Evolutionary conservation across 805 yeast species (phyloP).

Genomic region (Yarrowia sp.): DNA sequence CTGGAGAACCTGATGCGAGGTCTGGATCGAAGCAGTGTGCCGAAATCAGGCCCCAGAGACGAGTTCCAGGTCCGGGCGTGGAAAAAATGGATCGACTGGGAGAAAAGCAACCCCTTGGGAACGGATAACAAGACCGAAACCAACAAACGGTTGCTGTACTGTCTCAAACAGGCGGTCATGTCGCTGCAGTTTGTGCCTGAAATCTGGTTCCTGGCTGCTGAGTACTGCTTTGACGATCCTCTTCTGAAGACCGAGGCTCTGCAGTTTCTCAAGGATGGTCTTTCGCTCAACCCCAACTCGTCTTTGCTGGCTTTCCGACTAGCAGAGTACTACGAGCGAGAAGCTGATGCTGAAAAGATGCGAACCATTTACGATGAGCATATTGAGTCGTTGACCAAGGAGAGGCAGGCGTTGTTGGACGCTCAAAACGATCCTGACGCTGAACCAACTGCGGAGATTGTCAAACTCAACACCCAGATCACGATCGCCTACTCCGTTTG

Average conservation of each 20-base stretch:
- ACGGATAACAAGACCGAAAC: slow-evolving; percentile 58
- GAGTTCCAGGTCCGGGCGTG: slow-evolving; percentile 60
- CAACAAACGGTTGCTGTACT: slow-evolving; percentile 67
- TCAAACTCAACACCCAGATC: slow-evolving; percentile 48
- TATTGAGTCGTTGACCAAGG: slow-evolving; percentile 55
- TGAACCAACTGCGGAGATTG: slow-evolving; percentile 9
- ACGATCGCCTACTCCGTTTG: slow-evolving; percentile 72
- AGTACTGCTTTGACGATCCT: slow-evolving; percentile 56
- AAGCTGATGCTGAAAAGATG: slow-evolving; percentile 59
- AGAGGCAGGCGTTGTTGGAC: slow-evolving; percentile 50
- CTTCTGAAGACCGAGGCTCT: slow-evolving; percentile 45
- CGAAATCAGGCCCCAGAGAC: slow-evolving; percentile 46
- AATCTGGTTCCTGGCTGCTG: slow-evolving; percentile 67
- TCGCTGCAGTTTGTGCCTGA: slow-evolving; percentile 70
- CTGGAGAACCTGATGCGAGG: slow-evolving; percentile 65
- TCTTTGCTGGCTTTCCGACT: slow-evolving; percentile 68
- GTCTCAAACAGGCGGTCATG: slow-evolving; percentile 73
- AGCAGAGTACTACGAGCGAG: slow-evolving; percentile 73
- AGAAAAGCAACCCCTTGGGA: slow-evolving; percentile 70
- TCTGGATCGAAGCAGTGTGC: slow-evolving; percentile 53
- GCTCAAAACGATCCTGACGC: slow-evolving; percentile 40
- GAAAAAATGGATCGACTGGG: slow-evolving; percentile 82
- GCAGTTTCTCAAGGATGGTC: slow-evolving; percentile 61
- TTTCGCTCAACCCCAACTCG: slow-evolving; percentile 72
- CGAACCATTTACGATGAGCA: slow-evolving; percentile 59